Conservation (phyloP, 495 filamentous ascomycete species). For the Penicillium chermesinum region DNA sequence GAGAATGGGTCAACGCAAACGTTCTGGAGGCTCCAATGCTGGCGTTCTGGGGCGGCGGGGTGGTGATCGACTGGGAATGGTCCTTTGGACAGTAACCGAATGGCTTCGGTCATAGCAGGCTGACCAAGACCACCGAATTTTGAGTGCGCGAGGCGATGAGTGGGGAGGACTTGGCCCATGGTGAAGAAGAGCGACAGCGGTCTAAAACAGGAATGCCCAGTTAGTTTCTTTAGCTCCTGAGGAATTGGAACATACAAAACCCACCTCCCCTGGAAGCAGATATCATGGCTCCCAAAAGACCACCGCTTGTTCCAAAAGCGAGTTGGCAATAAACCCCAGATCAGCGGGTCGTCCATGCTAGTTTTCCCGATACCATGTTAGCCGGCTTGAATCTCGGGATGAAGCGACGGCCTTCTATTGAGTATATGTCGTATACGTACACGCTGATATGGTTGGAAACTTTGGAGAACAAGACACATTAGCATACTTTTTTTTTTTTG, state of each 20-base stretch:
- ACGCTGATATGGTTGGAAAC: slow-evolving; percentile 95
- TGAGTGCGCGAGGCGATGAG: slow-evolving; percentile 74
- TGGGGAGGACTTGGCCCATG: slow-evolving; percentile 83
- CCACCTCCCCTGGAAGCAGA: slow-evolving; percentile 59
- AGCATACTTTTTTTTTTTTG: slow-evolving; percentile 1
- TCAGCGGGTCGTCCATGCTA: slow-evolving; percentile 88
- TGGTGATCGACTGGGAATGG: slow-evolving; percentile 46
- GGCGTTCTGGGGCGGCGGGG: slow-evolving; percentile 29
- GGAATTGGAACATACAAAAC: neutral
- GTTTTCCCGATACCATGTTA: slow-evolving; percentile 25
- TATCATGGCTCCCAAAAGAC: slow-evolving; percentile 85
- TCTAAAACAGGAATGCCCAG: slow-evolving; percentile 17
- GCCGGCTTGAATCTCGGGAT: slow-evolving; percentile 14
- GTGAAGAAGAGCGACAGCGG: slow-evolving; percentile 68
- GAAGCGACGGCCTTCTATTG: slow-evolving; percentile 4
- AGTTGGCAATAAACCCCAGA: slow-evolving; percentile 83
- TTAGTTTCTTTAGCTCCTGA: neutral
- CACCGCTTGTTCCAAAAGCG: slow-evolving; percentile 73
- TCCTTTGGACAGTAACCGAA: slow-evolving; percentile 71
- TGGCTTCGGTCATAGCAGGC: slow-evolving; percentile 77
- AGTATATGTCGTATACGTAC: slow-evolving; percentile 57
- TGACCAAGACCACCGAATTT: slow-evolving; percentile 70
- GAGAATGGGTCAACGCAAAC: slow-evolving; percentile 48
- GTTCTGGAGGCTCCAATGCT: slow-evolving; percentile 36
- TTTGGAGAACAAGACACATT: slow-evolving; percentile 26